Evolutionary conservation across 371 early-diverging fungal species (phyloP).

Genomic region (Mortierella sp.): DNA sequence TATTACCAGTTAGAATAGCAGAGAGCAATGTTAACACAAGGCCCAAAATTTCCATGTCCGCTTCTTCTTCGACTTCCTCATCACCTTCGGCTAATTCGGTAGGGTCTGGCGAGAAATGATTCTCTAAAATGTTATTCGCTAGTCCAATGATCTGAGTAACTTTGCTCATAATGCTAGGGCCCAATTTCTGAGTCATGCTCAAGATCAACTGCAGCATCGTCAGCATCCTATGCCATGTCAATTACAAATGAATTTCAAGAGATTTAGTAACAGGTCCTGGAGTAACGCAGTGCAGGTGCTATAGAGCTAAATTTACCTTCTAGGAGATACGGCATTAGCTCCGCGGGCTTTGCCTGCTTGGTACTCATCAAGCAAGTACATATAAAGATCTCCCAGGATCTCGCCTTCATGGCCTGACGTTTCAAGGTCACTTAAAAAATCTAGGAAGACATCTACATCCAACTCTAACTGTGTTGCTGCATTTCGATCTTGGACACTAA

Average conservation of each 20-base stretch:
- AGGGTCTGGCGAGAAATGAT: slow-evolving; percentile 16
- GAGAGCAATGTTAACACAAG: slow-evolving; percentile 69
- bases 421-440: slow-evolving; percentile 65
- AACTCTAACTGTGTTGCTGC: slow-evolving; percentile 67
- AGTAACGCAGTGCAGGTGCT: no score
- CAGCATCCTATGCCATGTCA: slow-evolving; percentile 59
- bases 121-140: slow-evolving; percentile 76
- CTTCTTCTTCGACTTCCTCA: slow-evolving; percentile 59
- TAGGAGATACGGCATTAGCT: slow-evolving; percentile 61
- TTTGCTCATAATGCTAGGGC: slow-evolving; percentile 81
- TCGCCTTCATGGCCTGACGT: slow-evolving; percentile 62
- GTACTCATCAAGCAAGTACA: slow-evolving; percentile 81
- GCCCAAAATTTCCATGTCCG: slow-evolving; percentile 67
- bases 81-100: slow-evolving; percentile 19
- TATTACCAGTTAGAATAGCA: slow-evolving; percentile 61
- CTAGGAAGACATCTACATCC: slow-evolving; percentile 69
- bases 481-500: slow-evolving; percentile 26
- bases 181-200: slow-evolving; percentile 76
- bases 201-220: slow-evolving; percentile 70
- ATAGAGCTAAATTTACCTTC: slow-evolving; percentile 15
- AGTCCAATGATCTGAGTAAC: slow-evolving; percentile 85
- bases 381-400: slow-evolving; percentile 79
- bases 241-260: no score
- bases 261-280: no score
- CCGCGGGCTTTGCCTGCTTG: slow-evolving; percentile 62